Conservation (phyloP, 495 filamentous ascomycete species). For the Aspergillus cavernicola region DNA sequence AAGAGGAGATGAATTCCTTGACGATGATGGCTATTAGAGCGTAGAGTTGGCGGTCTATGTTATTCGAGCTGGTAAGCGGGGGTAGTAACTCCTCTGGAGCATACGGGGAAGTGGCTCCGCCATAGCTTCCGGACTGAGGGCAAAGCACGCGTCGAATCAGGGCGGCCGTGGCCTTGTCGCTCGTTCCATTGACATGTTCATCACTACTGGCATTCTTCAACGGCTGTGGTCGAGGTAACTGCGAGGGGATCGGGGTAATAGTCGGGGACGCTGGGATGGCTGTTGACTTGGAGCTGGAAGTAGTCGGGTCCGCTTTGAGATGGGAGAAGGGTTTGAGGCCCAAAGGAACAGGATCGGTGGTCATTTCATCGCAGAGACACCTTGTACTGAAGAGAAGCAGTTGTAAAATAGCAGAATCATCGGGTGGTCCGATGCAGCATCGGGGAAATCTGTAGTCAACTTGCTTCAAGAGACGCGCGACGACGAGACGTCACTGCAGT, state of each 20-base stretch:
- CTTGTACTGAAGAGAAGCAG: neutral
- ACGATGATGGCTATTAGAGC: constrained; percentile 85
- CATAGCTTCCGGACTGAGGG: constrained; percentile 43
- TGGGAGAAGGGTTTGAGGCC: constrained; percentile 44
- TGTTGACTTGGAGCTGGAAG: constrained; percentile 41
- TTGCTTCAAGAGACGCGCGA: constrained; percentile 6
- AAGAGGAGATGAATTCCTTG: constrained; percentile 82
- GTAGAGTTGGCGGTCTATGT: constrained; percentile 88
- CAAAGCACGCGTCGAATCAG: constrained; percentile 68
- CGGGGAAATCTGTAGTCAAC: constrained; percentile 6
- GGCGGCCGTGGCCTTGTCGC: constrained; percentile 53
- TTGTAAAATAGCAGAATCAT: neutral
- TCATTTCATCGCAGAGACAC: constrained; percentile 39
- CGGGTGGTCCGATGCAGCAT: neutral
- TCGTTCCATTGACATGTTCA: constrained; percentile 35
- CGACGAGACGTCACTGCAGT: constrained; percentile 16
- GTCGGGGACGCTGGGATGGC: constrained; percentile 28
- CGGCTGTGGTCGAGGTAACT: constrained; percentile 31
- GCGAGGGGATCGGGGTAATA: constrained; percentile 26
- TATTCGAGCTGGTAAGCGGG: constrained; percentile 87
- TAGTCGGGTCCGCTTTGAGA: constrained; percentile 50
- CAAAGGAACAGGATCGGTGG: constrained; percentile 32
- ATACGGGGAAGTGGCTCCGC: constrained; percentile 38
- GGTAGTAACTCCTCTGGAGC: constrained; percentile 78
- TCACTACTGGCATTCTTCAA: constrained; percentile 24